Evolutionary conservation across 225 moss, liverwort and hornwort genomes (phyloP), one percentile per base, ranked within the genome.

Genomic region (Asterella californica): DNA sequence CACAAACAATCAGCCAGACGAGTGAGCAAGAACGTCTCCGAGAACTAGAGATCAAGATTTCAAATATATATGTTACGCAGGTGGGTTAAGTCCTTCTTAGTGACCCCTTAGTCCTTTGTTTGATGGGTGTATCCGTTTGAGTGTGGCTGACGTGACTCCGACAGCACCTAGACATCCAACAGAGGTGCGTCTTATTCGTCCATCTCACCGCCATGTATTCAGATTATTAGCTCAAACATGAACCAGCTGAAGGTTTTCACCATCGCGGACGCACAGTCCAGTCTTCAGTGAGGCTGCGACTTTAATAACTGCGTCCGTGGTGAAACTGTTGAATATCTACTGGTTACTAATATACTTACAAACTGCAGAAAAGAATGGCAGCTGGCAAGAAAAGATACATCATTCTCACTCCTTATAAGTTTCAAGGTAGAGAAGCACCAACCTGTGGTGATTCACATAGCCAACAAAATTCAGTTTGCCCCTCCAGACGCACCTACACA

Each of bases 381-480:
- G 7, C 42, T 42, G 42, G 3, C 3, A 42, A 42, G 42, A 42
- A 7, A 42, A 2, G 7, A 42, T 7, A 42, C 42, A 42, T 3
- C 42, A 7, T 7, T 7, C 15, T 66, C 30, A 30, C 3, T 34
- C 34, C 66, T 17, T 33, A 0, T 15, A 33, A 2, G 2, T 57
- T 2, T 66, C 34, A 18, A 52, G 33, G 37, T 6, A 32, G 18
- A 32, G 18, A 75, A 22, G 14, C 6, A 64, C 76, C 10, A 75
- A 87, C 87, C 87, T 87, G 87, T 21, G 89, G 89, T 52, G 83
- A 73, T 76, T 87, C 89, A 71, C 89, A 89, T 12, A 89, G 83
- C 89, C 89, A 89, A 72, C 87, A 85, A 52, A 81, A 85, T 0
- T 85, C 81, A 36, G 87, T 78, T 53, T 83, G 83, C 36, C 85